Conservation (phyloP, 495 filamentous ascomycete genomes). For the Podospora appendiculata region DNA sequence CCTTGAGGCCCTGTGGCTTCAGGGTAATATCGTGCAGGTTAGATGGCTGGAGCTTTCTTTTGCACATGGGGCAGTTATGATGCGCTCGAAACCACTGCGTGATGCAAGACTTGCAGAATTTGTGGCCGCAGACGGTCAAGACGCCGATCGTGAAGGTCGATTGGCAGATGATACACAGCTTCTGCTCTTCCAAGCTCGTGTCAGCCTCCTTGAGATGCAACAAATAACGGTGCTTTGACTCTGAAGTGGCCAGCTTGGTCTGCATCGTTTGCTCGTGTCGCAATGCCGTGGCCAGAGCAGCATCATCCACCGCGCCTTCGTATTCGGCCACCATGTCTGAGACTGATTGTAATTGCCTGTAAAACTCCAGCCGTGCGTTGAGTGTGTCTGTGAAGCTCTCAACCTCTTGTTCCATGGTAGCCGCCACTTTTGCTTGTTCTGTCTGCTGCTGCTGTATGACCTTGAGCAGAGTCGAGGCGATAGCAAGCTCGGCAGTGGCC, state of each 20-base stretch:
- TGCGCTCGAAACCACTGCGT: constrained; percentile 60
- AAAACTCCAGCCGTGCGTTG: constrained; percentile 80
- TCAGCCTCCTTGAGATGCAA: constrained; percentile 45
- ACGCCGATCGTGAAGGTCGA: constrained; percentile 66
- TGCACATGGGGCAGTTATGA: constrained; percentile 70
- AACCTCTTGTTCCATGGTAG: constrained; percentile 60
- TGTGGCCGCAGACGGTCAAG: constrained; percentile 83
- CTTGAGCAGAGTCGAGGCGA: constrained; percentile 47
- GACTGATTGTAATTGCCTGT: constrained; percentile 78
- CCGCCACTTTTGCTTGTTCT: constrained; percentile 56
- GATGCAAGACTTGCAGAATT: constrained; percentile 84
- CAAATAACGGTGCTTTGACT: constrained; percentile 64
- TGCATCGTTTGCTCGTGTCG: constrained; percentile 42
- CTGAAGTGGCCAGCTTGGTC: constrained; percentile 49
- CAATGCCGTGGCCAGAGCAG: constrained; percentile 11
- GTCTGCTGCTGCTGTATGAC: constrained; percentile 51
- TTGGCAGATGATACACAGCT: constrained; percentile 76
- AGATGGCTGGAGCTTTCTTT: constrained; percentile 46
- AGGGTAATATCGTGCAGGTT: constrained; percentile 80
- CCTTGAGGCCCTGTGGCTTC: constrained; percentile 62
- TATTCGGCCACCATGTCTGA: constrained; percentile 78
- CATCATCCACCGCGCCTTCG: constrained; percentile 37
- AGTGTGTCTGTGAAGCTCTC: constrained; percentile 68
- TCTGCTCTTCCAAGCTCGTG: constrained; percentile 46
- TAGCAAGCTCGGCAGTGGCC: constrained; percentile 53